Conservation (phyloP, 495 filamentous ascomycete genomes). For the Xanthoparmelia taractica region DNA sequence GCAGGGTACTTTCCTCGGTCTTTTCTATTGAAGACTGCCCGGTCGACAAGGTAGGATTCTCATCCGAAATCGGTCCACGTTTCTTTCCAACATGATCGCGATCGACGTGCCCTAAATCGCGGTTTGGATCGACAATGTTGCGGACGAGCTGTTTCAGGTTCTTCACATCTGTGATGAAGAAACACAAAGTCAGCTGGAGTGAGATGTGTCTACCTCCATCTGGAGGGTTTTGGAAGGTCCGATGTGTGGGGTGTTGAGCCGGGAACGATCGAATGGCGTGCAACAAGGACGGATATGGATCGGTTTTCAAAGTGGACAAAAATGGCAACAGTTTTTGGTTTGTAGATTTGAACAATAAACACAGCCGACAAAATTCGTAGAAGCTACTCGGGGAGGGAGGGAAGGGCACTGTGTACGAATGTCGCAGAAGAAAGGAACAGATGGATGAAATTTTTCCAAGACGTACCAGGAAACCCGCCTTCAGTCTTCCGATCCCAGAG, state of each 20-base stretch:
- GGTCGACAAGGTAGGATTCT: not conserved
- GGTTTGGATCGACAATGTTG: conserved; percentile 68
- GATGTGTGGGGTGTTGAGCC: not conserved
- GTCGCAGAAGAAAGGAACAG: not conserved
- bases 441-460: not conserved
- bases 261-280: not conserved
- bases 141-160: conserved; percentile 83
- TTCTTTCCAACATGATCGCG: conserved; percentile 14
- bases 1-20: not conserved
- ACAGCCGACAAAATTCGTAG: too few species aligned
- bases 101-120: conserved; percentile 79
- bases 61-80: not conserved
- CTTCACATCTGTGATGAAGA: conserved; percentile 57
- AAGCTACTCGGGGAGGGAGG: too few species aligned
- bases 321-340: too few species aligned
- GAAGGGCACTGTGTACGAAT: not conserved
- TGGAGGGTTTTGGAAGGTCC: not conserved
- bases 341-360: too few species aligned
- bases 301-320: not conserved
- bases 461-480: conserved; percentile 81
- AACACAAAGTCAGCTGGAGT: conserved; percentile 1
- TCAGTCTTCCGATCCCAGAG: conserved; percentile 88
- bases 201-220: not conserved
- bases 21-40: not conserved
- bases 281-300: not conserved